Evolutionary conservation across 148 eudicot genomes (phyloP), one percentile per base, ranked within the genome.

Genomic region (Cornus kousa): DNA sequence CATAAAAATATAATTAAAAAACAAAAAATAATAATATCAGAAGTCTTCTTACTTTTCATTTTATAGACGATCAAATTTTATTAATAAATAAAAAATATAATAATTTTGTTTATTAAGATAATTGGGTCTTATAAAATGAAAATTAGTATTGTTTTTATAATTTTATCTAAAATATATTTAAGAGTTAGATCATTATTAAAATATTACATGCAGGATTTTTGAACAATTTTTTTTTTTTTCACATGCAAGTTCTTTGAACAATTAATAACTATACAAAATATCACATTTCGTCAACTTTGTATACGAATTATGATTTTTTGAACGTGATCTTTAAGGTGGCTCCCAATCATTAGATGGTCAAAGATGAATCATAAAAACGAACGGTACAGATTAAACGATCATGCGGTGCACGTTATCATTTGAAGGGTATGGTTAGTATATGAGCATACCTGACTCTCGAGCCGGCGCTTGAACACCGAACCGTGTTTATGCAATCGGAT

Each of bases 381-480:
- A 79, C 71, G 81, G 46, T 5, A 6, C 32, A 72, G 7, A 66
- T 79, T 33, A 64, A 50, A 50, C 66, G 37, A 73, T 17, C 16
- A 20, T 72, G 50, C 3, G 81, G 33, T 79, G 74, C 72, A 79
- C 48, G 9, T 43, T 43, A 43, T 43, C 6, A 43, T 43, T 43
- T 43, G 8, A 35, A 35, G 48, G 48, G 48, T 43, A 43, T 43
- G 6, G 48, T 43, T 9, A 68, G 79, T 20, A 81, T n/a, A 2
- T 67, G 68, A 71, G 40, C 70, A 60, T 81, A 86, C 88, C 88
- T 86, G 88, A 74, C 76, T 74, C 39, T 74, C 71, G 73, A 86
- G 88, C 86, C 88, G 81, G 50, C 83, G 74, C 68, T 77, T 72
- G 70, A 86, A 80, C 10, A 83, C 35, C 28, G 86, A 80, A 71